These are phyloP conservation scores for Penicillium carneum DNA, from an alignment of 2,329 filamentous ascomycete genomes.

Conservation along the genomic window DNA sequence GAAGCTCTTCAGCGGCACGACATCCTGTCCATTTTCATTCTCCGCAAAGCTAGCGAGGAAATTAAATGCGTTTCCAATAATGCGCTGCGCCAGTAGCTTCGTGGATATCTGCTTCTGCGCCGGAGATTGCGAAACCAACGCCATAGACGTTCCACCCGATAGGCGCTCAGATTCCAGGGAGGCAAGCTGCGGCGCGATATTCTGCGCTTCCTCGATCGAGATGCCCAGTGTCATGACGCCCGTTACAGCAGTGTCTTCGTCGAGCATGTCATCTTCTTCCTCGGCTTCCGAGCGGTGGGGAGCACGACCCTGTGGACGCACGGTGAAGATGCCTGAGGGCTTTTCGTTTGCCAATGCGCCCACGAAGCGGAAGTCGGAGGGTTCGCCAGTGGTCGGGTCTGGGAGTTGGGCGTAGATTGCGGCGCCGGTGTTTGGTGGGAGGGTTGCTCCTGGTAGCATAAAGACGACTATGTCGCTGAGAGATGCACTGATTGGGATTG, in stretches of 20 bases:
- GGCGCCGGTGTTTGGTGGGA: conserved; percentile 80
- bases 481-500: conserved; percentile 67
- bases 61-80: conserved; percentile 97
- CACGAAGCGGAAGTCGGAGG: conserved; percentile 77
- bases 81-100: conserved; percentile 82
- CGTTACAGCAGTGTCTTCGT: conserved; percentile 47
- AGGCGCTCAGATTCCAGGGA: conserved; percentile 55
- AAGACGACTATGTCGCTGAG: conserved; percentile 85
- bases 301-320: conserved; percentile 52
- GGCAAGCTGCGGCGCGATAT: conserved; percentile 74
- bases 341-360: conserved; percentile 90
- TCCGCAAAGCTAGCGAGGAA: conserved; percentile 88
- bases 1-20: conserved; percentile 92
- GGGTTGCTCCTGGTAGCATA: conserved; percentile 76
- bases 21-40: conserved; percentile 72
- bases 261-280: conserved; percentile 56
- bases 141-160: conserved; percentile 37
- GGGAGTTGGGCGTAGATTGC: conserved; percentile 87
- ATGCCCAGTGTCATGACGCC: conserved; percentile 78
- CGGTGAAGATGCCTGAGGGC: conserved; percentile 88
- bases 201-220: conserved; percentile 75
- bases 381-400: conserved; percentile 43
- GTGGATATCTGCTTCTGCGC: conserved; percentile 64
- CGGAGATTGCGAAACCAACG: conserved; percentile 38
- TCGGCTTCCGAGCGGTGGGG: conserved; percentile 42